Conservation (phyloP, 176 grass and related monocot genomes). For the Saccharum officinarum region DNA sequence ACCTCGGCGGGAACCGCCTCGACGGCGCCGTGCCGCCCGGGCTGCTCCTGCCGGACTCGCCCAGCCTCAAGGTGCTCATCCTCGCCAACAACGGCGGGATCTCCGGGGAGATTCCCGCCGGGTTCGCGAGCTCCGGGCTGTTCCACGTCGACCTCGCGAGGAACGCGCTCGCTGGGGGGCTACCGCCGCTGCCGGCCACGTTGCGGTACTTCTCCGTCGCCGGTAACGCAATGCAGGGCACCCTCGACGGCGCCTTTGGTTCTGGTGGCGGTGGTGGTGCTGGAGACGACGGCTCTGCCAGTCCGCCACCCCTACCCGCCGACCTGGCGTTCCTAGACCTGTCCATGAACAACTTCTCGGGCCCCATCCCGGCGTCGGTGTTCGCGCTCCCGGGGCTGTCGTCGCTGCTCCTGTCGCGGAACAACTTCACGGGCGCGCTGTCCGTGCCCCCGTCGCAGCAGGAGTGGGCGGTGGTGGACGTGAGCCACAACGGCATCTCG, state of each 20-base stretch:
- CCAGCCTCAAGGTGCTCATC: slow-evolving; percentile 72
- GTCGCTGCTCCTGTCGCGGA: slow-evolving; percentile 73
- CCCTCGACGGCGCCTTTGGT: slow-evolving; percentile 45
- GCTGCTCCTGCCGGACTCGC: slow-evolving; percentile 53
- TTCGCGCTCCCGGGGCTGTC: slow-evolving; percentile 57
- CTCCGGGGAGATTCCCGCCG: slow-evolving; percentile 48
- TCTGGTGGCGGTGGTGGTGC: not conserved
- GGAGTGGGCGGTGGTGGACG: slow-evolving; percentile 66
- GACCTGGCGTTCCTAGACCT: slow-evolving; percentile 69
- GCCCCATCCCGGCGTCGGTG: slow-evolving; percentile 46
- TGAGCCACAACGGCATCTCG: slow-evolving; percentile 73
- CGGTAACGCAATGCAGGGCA: slow-evolving; percentile 55
- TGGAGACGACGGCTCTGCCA: not conserved
- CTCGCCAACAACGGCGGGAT: slow-evolving; percentile 70
- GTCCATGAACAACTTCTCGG: slow-evolving; percentile 70
- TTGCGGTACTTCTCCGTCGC: slow-evolving; percentile 68
- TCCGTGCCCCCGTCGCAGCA: not conserved
- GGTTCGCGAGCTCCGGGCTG: slow-evolving; percentile 42
- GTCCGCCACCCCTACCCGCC: not conserved
- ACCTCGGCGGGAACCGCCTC: slow-evolving; percentile 78
- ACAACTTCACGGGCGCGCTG: slow-evolving; percentile 70
- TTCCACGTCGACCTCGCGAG: slow-evolving; percentile 75
- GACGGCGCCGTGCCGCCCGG: slow-evolving; percentile 43
- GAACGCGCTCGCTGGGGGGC: slow-evolving; percentile 49
- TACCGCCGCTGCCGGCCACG: slow-evolving; percentile 51